A percentile compares a stretch with the other conserved stretches of the same genome.
Conservation (phyloP, 805 yeast species). For the Scheffersomyces coipomensis region DNA sequence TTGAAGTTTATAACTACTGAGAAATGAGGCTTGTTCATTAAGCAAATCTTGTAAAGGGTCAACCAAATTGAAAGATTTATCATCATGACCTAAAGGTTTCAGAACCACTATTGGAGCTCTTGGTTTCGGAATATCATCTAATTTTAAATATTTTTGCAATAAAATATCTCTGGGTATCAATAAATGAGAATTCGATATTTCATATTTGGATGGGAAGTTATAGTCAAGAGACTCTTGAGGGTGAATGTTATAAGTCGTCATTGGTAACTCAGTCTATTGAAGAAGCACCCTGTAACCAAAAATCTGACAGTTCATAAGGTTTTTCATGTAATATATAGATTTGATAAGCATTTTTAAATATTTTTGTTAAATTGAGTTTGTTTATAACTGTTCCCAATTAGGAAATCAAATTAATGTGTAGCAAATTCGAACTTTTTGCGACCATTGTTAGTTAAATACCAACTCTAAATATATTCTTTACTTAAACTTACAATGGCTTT, state of each 20-base stretch:
- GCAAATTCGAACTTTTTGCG: neutral
- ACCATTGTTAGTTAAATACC: no score
- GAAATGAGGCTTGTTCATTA: conserved; percentile 12
- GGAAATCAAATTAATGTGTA: neutral
- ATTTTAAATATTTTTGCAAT: conserved; percentile 4
- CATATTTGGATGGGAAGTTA: conserved; percentile 8
- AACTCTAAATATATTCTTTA: no score
- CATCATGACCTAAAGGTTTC: conserved; percentile 8
- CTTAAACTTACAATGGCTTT: no score
- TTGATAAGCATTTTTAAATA: no score
- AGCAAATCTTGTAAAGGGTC: conserved; percentile 24
- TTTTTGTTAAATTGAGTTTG: neutral
- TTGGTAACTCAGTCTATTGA: neutral
- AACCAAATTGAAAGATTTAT: conserved; percentile 4
- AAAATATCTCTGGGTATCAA: neutral
- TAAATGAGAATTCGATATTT: neutral
- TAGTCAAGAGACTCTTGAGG: conserved; percentile 12
- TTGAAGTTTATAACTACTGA: conserved; percentile 11
- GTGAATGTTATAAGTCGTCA: conserved; percentile 3
- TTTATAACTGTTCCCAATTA: neutral
- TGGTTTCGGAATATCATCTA: conserved; percentile 10
- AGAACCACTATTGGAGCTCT: conserved; percentile 4
- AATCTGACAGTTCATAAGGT: no score
- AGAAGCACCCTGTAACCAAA: no score
- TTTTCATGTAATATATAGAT: no score